phyloP scores from a whole-genome alignment of 805 yeast species.

The Ogataea dorogensis region DNA sequence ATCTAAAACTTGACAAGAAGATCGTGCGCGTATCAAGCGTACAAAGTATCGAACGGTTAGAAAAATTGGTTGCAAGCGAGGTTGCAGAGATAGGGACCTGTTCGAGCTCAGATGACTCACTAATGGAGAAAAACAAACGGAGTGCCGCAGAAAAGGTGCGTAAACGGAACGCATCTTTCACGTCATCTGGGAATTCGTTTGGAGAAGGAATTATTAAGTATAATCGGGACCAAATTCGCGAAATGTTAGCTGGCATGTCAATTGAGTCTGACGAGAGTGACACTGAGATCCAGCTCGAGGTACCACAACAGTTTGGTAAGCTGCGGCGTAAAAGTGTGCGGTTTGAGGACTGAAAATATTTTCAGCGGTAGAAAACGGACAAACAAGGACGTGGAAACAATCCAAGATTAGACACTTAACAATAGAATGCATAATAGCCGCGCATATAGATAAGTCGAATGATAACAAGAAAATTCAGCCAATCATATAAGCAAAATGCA shows the following conservation, averaged over 20 bases:
- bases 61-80: slow-evolving; percentile 10
- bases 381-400: neutral
- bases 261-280: slow-evolving; percentile 15
- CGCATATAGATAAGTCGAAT: slow-evolving; percentile 5
- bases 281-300: slow-evolving; percentile 20
- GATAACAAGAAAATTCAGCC: slow-evolving; percentile 13
- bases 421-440: slow-evolving; percentile 5
- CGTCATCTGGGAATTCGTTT: slow-evolving; percentile 37
- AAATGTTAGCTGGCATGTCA: slow-evolving; percentile 31
- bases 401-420: slow-evolving; percentile 3
- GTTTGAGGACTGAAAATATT: slow-evolving; percentile 23
- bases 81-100: slow-evolving; percentile 3
- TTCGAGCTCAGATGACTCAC: slow-evolving; percentile 6
- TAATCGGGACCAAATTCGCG: slow-evolving; percentile 33
- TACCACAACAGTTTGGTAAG: slow-evolving; percentile 26
- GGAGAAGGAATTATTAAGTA: slow-evolving; percentile 37
- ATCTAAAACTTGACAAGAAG: slow-evolving; percentile 17
- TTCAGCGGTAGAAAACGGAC: neutral
- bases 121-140: neutral
- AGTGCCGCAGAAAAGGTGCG: slow-evolving; percentile 1
- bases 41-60: slow-evolving; percentile 10
- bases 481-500: slow-evolving; percentile 6
- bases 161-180: slow-evolving; percentile 29
- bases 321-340: slow-evolving; percentile 32
- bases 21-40: slow-evolving; percentile 24